Conservation (phyloP, 2,329 filamentous ascomycete species). For the Fusarium newnesense region DNA sequence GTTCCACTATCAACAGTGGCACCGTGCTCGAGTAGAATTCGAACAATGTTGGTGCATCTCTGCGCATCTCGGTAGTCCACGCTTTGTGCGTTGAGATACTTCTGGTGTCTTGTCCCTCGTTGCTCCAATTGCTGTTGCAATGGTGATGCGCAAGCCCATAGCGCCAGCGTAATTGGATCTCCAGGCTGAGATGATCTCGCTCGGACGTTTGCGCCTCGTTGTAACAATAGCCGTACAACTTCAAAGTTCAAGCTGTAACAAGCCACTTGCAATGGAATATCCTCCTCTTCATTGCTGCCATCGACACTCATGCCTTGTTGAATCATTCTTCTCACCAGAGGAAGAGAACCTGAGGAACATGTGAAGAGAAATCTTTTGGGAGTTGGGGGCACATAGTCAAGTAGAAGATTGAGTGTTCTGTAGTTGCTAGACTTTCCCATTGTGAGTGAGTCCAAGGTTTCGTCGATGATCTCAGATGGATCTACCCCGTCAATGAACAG, state of each 20-base stretch:
- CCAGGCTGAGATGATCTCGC: not conserved
- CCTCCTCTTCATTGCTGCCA: not conserved
- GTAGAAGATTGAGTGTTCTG: not conserved
- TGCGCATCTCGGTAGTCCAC: not conserved
- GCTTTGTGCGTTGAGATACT: not conserved
- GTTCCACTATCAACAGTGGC: not conserved
- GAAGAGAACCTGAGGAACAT: not conserved
- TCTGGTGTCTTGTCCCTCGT: not conserved
- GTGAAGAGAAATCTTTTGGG: not conserved
- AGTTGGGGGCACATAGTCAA: not conserved
- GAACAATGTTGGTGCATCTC: not conserved
- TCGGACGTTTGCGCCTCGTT: not conserved
- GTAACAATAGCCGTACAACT: not conserved
- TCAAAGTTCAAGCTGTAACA: not conserved
- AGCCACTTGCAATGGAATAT: not conserved
- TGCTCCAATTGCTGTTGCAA: not conserved
- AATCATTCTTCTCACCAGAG: not conserved
- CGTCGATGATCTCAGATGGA: not conserved
- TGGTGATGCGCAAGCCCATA: slow-evolving; percentile 1
- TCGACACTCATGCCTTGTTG: not conserved
- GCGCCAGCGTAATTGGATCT: not conserved
- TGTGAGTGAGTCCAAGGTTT: not conserved
- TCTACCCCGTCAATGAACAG: not conserved
- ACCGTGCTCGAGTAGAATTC: not conserved
- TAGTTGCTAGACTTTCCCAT: not conserved